Evolutionary conservation across 2,329 filamentous ascomycete species (phyloP).

Genomic region (Pseudogymnoascus sp.): DNA sequence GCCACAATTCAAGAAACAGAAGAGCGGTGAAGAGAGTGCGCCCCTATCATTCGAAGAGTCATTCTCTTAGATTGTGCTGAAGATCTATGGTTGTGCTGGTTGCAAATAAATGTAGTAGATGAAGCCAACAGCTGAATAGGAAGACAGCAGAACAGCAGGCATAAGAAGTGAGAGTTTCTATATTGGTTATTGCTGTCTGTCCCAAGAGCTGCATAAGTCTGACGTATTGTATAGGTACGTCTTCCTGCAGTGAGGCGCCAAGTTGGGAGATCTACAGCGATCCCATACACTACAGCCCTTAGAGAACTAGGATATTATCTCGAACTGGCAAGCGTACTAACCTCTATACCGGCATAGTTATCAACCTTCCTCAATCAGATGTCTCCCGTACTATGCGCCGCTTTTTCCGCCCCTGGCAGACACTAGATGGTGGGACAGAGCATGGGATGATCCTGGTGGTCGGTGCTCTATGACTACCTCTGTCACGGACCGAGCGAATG

Average conservation of each 20-base stretch:
- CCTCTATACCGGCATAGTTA: background rate
- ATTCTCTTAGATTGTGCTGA: background rate
- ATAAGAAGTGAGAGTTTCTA: background rate
- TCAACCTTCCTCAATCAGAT: background rate
- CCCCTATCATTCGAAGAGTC: background rate
- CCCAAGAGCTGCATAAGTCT: background rate
- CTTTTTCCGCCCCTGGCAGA: too few relatives aligned
- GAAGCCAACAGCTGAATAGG: background rate
- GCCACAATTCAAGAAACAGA: background rate
- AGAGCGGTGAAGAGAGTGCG: background rate
- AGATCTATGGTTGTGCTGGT: background rate
- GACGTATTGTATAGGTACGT: background rate
- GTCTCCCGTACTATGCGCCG: background rate
- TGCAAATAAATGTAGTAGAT: background rate
- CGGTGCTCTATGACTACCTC: background rate
- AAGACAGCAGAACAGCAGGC: background rate
- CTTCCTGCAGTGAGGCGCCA: background rate
- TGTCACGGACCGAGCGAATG: background rate
- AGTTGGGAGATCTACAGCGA: background rate
- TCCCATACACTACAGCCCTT: background rate
- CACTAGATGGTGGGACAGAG: background rate
- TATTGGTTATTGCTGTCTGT: background rate
- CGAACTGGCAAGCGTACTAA: background rate
- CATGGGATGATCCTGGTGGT: background rate
- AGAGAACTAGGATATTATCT: background rate